Evolutionary conservation across 768 basidiomycete species (phyloP), one percentile per base, ranked within the genome.

Genomic region (Lactarius akahatsu): DNA sequence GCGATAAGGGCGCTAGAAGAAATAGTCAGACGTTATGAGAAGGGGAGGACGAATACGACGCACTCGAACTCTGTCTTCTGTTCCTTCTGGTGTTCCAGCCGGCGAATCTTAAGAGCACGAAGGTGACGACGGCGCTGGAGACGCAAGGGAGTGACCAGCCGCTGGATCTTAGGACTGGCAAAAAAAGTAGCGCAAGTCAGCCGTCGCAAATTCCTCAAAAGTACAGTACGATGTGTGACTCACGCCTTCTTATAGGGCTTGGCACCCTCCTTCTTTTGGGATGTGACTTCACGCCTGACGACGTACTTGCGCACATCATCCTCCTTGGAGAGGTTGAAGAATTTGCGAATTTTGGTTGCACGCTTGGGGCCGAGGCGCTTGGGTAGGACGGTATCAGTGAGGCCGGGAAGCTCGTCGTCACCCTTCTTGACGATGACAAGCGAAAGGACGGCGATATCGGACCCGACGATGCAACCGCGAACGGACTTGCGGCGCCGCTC

Each of bases 401-500:
- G 81, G 32, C 94, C 96, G 30, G 94, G 87, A 75, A 98, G 87
- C 30, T 96, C 94, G 62, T 78, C 73, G 64, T 96, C 94, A 64
- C 96, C 96, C 81, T 97, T 91, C 85, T 98, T 97, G 80, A 97
- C 93, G 73, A 99, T 90, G 76, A 96, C 89, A 70, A 96, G 82
- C 59, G 92, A 90, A 71, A 99, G 86, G 68, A 97, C 96, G 62
- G 94, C 90, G 73, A 98, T 97, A 78, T 99, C 96, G 75, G 94
- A 86, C 71, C 92, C 94, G 76, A 98, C 92, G 79, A 98, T 98
- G 85, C 95, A 97, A 40, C 96, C 96, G 69, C 96, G 92, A 69
- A 99, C 93, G 74, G 96, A 97, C 82, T 98, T 98, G 85, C 96
- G 92, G 85, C 92, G 95, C 80, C 96, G 92, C 82, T 99, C 96